Base-by-base conservation (phyloP, 306 rosid species). In the Trichosanthes cucumerina region DNA sequence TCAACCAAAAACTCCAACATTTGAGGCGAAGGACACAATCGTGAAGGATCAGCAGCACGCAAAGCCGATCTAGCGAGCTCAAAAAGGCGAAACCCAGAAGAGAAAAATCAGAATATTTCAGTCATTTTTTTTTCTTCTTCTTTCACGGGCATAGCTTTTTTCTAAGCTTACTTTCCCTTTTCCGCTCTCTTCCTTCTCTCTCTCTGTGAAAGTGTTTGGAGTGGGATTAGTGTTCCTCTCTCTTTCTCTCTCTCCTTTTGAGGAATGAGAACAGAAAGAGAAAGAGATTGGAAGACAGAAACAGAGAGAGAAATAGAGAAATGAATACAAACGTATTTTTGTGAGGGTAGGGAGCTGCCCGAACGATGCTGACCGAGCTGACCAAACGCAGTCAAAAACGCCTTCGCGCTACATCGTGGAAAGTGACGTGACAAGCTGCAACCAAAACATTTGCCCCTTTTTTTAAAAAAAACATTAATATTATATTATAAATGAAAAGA, bases 311-410 rank as follows among this genome's bases (percentile, higher is more conserved):
- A 70, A 50, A 70, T 11, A 14, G 11, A 23, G 62, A 57, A 71
- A 80, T 39, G 77, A 69, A 72, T 43, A 81, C 38, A 39, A 23
- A 34, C 21, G 11, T 72, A 15, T 71, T 47, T 73, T 73, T 73
- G 24, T 15, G 43, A 73, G 77, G 76, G 77, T 73, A 9, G 77
- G 77, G 77, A 73, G 59, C 83, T 89, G 92, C 96, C 98, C 97
- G 93, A 84, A 87, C 90, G 91, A 97, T 89, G 91, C 80, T 89
- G 90, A 73, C 93, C 97, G 53, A 62, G 86, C 78, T 90, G 97
- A 95, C 97, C 96, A 79, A 68, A 79, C 86, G 90, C 91, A 88
- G 93, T 92, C 93, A 87, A 91, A 90, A 91, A 82, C 87, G 73
- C 85, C 77, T 88, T 83, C 81, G 89, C 94, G 89, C 93, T 87